These are phyloP conservation scores for Berberis vulgaris DNA, from an alignment of 164 flowering plant species.

Conservation along the genomic window DNA sequence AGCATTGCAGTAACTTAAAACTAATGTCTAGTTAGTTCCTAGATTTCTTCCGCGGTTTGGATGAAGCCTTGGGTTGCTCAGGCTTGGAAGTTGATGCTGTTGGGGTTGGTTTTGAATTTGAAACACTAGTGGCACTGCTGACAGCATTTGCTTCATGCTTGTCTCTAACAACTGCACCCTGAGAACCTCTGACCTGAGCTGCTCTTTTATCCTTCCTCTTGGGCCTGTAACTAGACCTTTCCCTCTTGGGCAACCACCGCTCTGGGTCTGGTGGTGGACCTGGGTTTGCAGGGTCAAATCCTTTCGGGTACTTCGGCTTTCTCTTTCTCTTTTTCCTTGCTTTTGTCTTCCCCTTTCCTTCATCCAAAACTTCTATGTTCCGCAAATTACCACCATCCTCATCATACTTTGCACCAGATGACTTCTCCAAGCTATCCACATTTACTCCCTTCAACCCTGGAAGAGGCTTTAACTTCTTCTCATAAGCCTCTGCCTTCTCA, in stretches of 20 bases:
- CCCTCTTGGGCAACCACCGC: constrained; percentile 92
- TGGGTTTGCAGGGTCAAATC: constrained; percentile 90
- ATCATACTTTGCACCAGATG: constrained; percentile 70
- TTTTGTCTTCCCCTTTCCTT: constrained; percentile 49
- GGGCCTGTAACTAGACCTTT: constrained; percentile 87
- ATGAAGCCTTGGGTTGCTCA: constrained; percentile 40
- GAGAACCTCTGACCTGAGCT: constrained; percentile 91
- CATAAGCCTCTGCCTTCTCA: constrained; percentile 78
- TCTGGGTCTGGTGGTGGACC: constrained; percentile 98
- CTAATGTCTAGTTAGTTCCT: constrained; percentile 27
- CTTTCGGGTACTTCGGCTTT: constrained; percentile 93
- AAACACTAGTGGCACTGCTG: constrained; percentile 14
- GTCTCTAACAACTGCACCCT: constrained; percentile 83
- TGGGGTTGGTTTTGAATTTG: constrained; percentile 42
- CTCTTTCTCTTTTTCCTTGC: constrained; percentile 89
- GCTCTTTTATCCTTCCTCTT: constrained; percentile 94
- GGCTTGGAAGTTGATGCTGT: constrained; percentile 35
- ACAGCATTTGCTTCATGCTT: constrained; percentile 40
- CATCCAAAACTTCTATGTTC: constrained; percentile 37
- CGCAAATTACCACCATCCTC: constrained; percentile 23
- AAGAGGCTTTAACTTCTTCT: constrained; percentile 63
- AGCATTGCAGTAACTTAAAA: background rate
- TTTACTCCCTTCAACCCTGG: constrained; percentile 65
- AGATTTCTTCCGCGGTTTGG: constrained; percentile 75
- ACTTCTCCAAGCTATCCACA: constrained; percentile 69